Evolutionary conservation across 2,329 filamentous ascomycete species (phyloP).

Genomic region (Talaromyces sp.): DNA sequence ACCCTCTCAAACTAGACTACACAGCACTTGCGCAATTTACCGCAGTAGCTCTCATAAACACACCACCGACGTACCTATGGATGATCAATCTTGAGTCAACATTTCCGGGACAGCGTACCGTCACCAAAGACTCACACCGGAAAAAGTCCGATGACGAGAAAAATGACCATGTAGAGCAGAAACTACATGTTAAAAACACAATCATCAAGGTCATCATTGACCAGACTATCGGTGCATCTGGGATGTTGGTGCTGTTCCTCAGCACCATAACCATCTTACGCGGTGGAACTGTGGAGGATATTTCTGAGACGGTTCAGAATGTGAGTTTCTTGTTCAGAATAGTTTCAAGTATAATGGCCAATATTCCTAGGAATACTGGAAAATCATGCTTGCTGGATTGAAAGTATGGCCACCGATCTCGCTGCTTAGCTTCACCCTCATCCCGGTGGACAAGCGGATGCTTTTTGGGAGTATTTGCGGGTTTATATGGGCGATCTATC

Average conservation of each 20-base stretch:
- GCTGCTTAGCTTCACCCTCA: constrained; percentile 31
- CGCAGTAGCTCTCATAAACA: constrained; percentile 46
- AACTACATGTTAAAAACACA: constrained; percentile 26
- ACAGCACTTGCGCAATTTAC: constrained; percentile 50
- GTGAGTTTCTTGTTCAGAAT: constrained; percentile 17
- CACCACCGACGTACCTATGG: constrained; percentile 55
- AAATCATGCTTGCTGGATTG: constrained; percentile 31
- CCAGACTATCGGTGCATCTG: constrained; percentile 50
- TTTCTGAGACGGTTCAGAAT: constrained; percentile 27
- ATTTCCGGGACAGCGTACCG: constrained; percentile 23
- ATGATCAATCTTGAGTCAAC: constrained; percentile 49
- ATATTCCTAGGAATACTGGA: constrained; percentile 26
- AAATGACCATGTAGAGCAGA: constrained; percentile 12
- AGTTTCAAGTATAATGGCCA: not conserved
- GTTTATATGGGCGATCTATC: constrained; percentile 33
- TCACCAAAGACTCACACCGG: not conserved
- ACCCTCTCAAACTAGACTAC: constrained; percentile 42
- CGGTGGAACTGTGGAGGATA: constrained; percentile 27
- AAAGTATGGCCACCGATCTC: constrained; percentile 38
- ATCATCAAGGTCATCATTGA: constrained; percentile 54
- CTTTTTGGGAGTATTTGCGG: constrained; percentile 31
- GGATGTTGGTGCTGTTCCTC: constrained; percentile 54
- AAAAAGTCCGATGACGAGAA: constrained; percentile 5
- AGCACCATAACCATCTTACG: constrained; percentile 46
- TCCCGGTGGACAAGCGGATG: constrained; percentile 29